Evolutionary conservation across 2,329 filamentous ascomycete genomes (phyloP), one percentile per base, ranked within the genome.

Genomic region (Diaporthe helianthi): DNA sequence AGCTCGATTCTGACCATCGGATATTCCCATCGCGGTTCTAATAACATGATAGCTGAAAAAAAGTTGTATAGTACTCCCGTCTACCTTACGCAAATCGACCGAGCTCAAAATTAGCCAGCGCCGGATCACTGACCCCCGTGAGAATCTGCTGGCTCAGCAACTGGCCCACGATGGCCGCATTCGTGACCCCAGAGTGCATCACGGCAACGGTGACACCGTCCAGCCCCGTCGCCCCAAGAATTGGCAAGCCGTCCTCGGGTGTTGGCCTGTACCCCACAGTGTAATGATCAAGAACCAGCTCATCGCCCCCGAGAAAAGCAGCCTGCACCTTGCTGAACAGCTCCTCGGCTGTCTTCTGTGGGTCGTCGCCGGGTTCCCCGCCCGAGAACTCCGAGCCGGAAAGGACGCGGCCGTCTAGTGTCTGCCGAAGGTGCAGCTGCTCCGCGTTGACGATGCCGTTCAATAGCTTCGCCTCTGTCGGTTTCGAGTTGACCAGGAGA

Each of bases 111-210:
- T 66, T 49, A 8, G 70, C 69, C 26, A 75, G 67, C 1, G 66
- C 65, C 4, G 73, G 70, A 55, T 75, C 73, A 46, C 61, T 72
- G 33, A 68, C 65, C 4, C 73, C 72, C 24, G 71, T 69, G 53
- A 74, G 55, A 12, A 74, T 68, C 47, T 71, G 53, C 38, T 73
- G 67, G 58, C 65, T 71, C 65, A 75, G 29, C 22, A 75, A 44
- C 53, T 76, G 64, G 4, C 76, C 76, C 0, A 76, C 75, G 33
- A 74, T 49, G 5, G 76, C 73, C 2, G 75, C 72, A 53, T 75
- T 69, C 1, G 75, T 76, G 3, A 78, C 75, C 15, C 76, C 75
- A 1, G 76, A 77, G 68, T 78, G 76, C 77, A 78, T 78, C 2
- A 77, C 76, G 0, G 76, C 77, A 46, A 78, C 64, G 3, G 73